Base-by-base conservation (phyloP, 2,329 filamentous ascomycete species). In the Tolypocladium inflatum region DNA sequence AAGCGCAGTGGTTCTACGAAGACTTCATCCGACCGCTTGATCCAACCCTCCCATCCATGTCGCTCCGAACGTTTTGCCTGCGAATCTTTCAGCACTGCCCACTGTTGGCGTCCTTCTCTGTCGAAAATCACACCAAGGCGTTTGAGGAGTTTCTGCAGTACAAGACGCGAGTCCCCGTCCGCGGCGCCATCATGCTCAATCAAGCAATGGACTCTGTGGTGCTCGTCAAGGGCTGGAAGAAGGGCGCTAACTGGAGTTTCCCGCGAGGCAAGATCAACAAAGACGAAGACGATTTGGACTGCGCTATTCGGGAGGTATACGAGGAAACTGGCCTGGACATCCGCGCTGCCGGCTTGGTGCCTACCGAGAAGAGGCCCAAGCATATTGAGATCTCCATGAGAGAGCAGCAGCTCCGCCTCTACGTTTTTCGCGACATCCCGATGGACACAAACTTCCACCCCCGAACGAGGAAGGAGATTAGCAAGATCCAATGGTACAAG, bases 1-100 rank as follows among this genome's bases (percentile, higher is more conserved):
- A 99, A 76, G 94, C 94, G 67, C 95, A 99, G 85, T 99, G 94
- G 94, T 99, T 96, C 76, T 99, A 99, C 83, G 94, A 99, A 79
- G 94, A 99, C 75, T 99, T 99, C 71, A 91, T 99, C 71, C 90
- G 94, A 54, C 92, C 93, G 43, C 80, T 94, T 63, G 89, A 97
- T 73, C 87, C 91, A 56, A 82, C 82, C 43, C 81, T 99, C 13
- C 94, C 94, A 5, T 91, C 89, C 57, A 88, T 97, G 80, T 85
- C 86, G 52, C 81, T 99, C 39, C 87, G 90, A 64, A 86, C 81
- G 55, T 99, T 99, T 74, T 93, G 90, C 66, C 80, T 96, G 60
- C 85, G 88, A 65, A 95, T 99, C 66, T 97, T 97, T 71, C 87
- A 92, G 66, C 93, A 97, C 70, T 97, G 93, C 66, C 94, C 94